Evolutionary conservation across 352 stramenopile species (phyloP).

Genomic region (Pythium grandisporangium): DNA sequence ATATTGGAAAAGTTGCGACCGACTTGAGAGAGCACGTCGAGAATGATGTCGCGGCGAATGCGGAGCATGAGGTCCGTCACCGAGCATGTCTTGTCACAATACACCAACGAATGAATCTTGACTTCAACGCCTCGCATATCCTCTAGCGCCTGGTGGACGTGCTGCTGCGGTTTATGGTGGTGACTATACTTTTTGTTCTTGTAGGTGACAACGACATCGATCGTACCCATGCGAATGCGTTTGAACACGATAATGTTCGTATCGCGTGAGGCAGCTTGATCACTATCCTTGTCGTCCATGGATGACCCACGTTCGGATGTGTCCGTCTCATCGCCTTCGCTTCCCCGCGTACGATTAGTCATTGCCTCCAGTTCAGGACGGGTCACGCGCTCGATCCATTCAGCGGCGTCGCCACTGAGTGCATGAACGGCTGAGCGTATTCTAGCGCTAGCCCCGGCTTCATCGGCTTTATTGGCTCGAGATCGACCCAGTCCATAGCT

Average conservation of each 20-base stretch:
- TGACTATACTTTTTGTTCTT: constrained; percentile 56
- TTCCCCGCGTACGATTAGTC: background rate
- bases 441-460: background rate
- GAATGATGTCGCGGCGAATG: constrained; percentile 68
- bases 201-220: constrained; percentile 76
- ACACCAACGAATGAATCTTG: constrained; percentile 81
- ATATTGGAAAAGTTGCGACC: constrained; percentile 85
- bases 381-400: constrained; percentile 25
- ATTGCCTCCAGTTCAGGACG: constrained; percentile 3
- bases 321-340: constrained; percentile 5
- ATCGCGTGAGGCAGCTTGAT: constrained; percentile 28
- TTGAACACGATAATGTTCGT: constrained; percentile 71
- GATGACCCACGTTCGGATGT: too few species aligned
- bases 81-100: constrained; percentile 83
- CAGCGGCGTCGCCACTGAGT: constrained; percentile 30
- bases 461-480: constrained; percentile 5
- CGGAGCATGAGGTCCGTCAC: constrained; percentile 56
- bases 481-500: constrained; percentile 23
- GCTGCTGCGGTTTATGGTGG: constrained; percentile 8
- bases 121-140: constrained; percentile 81
- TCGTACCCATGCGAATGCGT: constrained; percentile 61
- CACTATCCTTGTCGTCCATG: constrained; percentile 17
- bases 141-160: constrained; percentile 44
- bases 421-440: constrained; percentile 12
- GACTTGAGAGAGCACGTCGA: constrained; percentile 78